Evolutionary conservation across 2,329 filamentous ascomycete genomes (phyloP).

Genomic region (Colletotrichum truncatum): DNA sequence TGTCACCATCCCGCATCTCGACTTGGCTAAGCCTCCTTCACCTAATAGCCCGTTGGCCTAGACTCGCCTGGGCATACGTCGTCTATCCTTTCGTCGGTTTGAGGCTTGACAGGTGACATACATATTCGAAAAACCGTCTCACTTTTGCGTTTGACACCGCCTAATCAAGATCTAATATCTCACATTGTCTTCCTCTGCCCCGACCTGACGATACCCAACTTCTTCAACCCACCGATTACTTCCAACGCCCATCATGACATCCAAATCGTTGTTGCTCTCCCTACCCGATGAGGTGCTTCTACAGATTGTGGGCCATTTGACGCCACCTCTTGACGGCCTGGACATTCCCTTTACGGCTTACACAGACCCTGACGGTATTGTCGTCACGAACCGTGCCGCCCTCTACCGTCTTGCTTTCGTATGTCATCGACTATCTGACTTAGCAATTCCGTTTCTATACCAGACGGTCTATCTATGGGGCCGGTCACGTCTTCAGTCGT

Average conservation of each 20-base stretch:
- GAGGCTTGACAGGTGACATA: neutral
- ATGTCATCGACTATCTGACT: conserved; percentile 20
- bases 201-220: neutral
- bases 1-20: neutral
- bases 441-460: conserved; percentile 24
- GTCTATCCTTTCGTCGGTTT: neutral
- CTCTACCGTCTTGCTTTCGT: conserved; percentile 25
- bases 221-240: neutral
- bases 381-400: conserved; percentile 25
- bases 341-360: conserved; percentile 26
- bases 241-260: neutral
- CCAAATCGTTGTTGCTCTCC: conserved; percentile 7
- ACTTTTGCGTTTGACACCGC: conserved; percentile 4
- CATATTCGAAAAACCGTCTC: neutral
- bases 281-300: conserved; percentile 28
- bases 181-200: neutral
- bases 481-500: conserved; percentile 24
- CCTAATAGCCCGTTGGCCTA: neutral
- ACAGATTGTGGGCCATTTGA: conserved; percentile 27
- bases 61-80: conserved; percentile 10
- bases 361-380: conserved; percentile 27
- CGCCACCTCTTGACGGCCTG: conserved; percentile 26
- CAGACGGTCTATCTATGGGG: conserved; percentile 28
- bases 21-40: neutral
- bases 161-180: conserved; percentile 20